phyloP scores from a whole-genome alignment of 768 basidiomycete genomes.

The Trametes punicea region DNA sequence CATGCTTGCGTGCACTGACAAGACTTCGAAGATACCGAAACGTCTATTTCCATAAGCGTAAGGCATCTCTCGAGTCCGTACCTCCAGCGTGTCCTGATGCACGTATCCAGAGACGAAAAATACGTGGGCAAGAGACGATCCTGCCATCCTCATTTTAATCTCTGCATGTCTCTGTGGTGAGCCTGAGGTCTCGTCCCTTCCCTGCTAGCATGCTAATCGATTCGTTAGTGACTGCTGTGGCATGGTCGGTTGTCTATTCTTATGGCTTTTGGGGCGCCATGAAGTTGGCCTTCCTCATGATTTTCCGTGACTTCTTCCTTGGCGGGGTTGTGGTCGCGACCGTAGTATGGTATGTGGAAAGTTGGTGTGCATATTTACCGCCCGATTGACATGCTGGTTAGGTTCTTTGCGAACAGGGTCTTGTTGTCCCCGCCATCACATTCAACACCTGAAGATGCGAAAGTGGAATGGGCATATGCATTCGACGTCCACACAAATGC shows the following conservation, averaged over 20 bases:
- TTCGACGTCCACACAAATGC: conserved; percentile 97
- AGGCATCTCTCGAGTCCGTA: conserved; percentile 25
- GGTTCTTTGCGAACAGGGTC: conserved; percentile 70
- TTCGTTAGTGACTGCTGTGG: conserved; percentile 68
- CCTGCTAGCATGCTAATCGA: background rate
- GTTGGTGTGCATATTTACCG: too few species aligned
- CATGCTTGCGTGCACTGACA: background rate
- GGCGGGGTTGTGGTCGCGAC: conserved; percentile 74
- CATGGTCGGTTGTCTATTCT: conserved; percentile 85
- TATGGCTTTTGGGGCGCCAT: conserved; percentile 54
- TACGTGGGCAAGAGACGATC: conserved; percentile 97
- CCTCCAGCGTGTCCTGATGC: background rate
- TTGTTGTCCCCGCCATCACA: conserved; percentile 71
- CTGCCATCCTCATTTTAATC: conserved; percentile 88
- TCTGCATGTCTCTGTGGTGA: conserved; percentile 74
- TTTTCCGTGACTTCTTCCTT: conserved; percentile 84
- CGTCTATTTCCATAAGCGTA: conserved; percentile 97
- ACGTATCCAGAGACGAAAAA: conserved; percentile 86
- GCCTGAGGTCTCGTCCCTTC: too few species aligned
- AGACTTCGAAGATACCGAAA: conserved; percentile 83
- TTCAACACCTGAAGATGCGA: conserved; percentile 63
- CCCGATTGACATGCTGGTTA: conserved; percentile 29
- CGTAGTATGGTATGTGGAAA: conserved; percentile 58
- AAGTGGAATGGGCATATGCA: conserved; percentile 90
- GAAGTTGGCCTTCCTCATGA: conserved; percentile 72